Percentiles rank a stretch among this genome's conserved stretches.
phyloP scores from a whole-genome alignment of 495 filamentous ascomycete genomes.

The Usnea hakonensis region DNA sequence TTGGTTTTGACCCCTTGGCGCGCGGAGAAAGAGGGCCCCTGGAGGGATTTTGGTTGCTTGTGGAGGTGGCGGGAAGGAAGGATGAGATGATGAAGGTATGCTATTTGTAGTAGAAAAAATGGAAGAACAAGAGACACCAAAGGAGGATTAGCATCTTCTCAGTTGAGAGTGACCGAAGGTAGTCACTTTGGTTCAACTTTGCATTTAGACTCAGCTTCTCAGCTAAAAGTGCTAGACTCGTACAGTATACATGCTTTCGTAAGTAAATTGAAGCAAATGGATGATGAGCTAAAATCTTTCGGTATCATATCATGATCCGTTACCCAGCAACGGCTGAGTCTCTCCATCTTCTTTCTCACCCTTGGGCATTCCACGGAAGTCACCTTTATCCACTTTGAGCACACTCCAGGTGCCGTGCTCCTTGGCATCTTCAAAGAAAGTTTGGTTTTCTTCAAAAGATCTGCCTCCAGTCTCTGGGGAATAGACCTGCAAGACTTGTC shows the following conservation, averaged over 20 bases:
- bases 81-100: too few relatives aligned
- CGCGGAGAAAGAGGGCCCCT: too few relatives aligned
- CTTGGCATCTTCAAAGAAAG: conserved; percentile 44
- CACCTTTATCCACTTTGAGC: conserved; percentile 38
- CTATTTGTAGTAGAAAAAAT: too few relatives aligned
- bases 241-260: not conserved
- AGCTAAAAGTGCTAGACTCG: too few relatives aligned
- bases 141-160: not conserved
- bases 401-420: conserved; percentile 43
- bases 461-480: conserved; percentile 46
- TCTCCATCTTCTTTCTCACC: conserved; percentile 33
- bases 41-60: too few relatives aligned
- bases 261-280: not conserved
- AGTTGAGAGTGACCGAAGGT: not conserved
- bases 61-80: too few relatives aligned
- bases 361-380: conserved; percentile 39
- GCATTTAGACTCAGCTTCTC: not conserved
- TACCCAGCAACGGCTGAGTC: conserved; percentile 33
- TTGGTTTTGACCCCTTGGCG: too few relatives aligned
- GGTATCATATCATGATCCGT: conserved; percentile 10
- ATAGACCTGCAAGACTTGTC: conserved; percentile 27
- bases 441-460: conserved; percentile 49
- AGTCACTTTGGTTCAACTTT: not conserved
- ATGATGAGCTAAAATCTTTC: not conserved
- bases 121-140: too few relatives aligned